Base-by-base conservation (phyloP, 2,329 filamentous ascomycete genomes). In the Trichophyton schoenleinii region DNA sequence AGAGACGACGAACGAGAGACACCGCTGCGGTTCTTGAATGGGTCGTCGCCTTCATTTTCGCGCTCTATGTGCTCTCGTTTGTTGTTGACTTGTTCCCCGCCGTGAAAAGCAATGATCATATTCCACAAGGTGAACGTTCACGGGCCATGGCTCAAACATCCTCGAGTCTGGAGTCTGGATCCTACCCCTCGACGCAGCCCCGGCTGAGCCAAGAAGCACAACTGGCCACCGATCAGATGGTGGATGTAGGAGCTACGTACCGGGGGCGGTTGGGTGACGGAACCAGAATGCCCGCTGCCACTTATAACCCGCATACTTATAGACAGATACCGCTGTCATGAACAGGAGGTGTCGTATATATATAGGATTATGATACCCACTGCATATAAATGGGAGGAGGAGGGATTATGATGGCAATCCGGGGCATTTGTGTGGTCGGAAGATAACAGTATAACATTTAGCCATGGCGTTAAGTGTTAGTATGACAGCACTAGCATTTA, bases 11-110 rank as follows among this genome's bases (percentile, higher is more conserved):
- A 7, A 69, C 78, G 25, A 81, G 80, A 67, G 87, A 94, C 72
- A 74, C 77, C 1, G 89, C 86, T 44, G 94, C 91, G 4, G 77
- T 95, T 59, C 73, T 96, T 36, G 92, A 97, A 76, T 87, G 84
- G 84, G 72, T 83, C 63, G 84, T 96, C 65, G 83, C 90, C 36
- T 85, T 95, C 70, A 80, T 96, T 70, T 96, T 91, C 76, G 89
- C 88, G 60, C 87, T 91, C 70, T 97, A 96, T 76, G 80, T 95
- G 64, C 81, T 92, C 64, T 90, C 87, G 64, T 97, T 95, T 78
- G 81, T 87, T 69, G 80, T 96, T 71, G 92, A 99, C 75, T 83
- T 99, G 58, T 80, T 88, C 65, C 94, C 94, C 0, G 89, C 89
- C 9, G 78, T 87, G 1, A 78, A 81, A 64, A 87, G 84, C 9